Base-by-base conservation (phyloP, 345 rosid species). In the Sonneratia alba region DNA sequence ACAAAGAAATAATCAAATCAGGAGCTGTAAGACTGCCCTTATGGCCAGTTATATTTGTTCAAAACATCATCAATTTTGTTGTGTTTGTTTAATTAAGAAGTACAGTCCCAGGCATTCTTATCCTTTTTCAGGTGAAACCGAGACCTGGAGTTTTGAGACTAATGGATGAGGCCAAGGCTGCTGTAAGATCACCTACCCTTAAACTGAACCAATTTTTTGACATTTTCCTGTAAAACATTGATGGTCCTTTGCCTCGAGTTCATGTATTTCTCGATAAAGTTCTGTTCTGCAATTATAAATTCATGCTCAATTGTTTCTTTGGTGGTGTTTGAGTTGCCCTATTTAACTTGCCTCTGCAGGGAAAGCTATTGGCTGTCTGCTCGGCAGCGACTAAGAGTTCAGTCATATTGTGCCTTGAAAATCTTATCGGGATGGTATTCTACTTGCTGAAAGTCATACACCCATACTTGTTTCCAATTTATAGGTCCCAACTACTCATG, bases 341-440 rank as follows among this genome's bases (percentile, higher is more conserved):
- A 9, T 42, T 21, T 22, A 22, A 64, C 48, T 57, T 27, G 7
- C 48, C 27, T 43, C 65, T 71, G 72, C 75, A 94, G 98, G 96
- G 97, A 56, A 94, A 81, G 71, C 83, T 78, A 64, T 76, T 94
- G 69, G 89, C 98, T 73, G 93, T 91, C 69, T 91, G 98, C 79
- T 94, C 98, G 45, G 98, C 98, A 57, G 98, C 96, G 75, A 94
- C 98, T 27, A 94, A 91, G 87, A 94, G 96, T 84, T 94, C 98
- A 0, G 98, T 94, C 67, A 73, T 94, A 68, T 85, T 94, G 3
- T 88, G 95, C 83, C 98, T 94, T 64, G 96, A 94, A 78, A 91
- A 83, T 76, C 96, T 94, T 16, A 84, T 94, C 36, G 91, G 93
- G 71, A 77, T 86, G 72, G 98, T 94, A 79, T 51, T 84, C 76